Conservation (phyloP, 305 asterid species). For the Rubia peregrina region DNA sequence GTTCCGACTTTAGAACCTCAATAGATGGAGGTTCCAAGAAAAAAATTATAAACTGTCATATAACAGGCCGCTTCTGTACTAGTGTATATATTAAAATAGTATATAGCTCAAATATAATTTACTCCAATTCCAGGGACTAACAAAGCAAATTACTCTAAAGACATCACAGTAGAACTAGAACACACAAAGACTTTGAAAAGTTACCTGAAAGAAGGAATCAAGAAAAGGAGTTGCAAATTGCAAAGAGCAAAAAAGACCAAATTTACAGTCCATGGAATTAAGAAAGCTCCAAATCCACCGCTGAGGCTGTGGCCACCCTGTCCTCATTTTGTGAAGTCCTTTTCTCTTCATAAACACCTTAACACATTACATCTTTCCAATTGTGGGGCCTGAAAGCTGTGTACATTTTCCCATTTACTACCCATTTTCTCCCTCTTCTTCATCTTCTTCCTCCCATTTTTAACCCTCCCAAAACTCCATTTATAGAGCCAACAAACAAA, state of each 20-base stretch:
- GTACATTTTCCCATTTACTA: constrained; percentile 45
- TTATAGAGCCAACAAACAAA: constrained; percentile 16
- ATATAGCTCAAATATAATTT: background rate
- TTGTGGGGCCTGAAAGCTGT: constrained; percentile 50
- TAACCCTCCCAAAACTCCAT: background rate
- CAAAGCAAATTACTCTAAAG: background rate
- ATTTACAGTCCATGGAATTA: constrained; percentile 33
- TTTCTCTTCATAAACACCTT: constrained; percentile 54
- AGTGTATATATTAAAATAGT: no score
- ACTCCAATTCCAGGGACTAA: background rate
- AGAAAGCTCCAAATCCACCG: constrained; percentile 68
- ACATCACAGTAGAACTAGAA: background rate
- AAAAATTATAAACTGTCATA: no score
- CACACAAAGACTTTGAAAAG: background rate
- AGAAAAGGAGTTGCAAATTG: background rate
- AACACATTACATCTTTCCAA: constrained; percentile 33
- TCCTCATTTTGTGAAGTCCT: constrained; percentile 48
- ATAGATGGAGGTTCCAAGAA: no score
- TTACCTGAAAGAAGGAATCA: background rate
- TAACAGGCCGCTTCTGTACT: no score
- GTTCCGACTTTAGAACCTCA: no score
- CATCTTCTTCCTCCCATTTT: background rate
- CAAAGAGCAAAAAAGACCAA: constrained; percentile 4
- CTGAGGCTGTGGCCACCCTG: constrained; percentile 56
- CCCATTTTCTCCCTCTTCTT: constrained; percentile 8